Conservation (phyloP, 352 stramenopile species). For the Globisporangium emineosum region DNA sequence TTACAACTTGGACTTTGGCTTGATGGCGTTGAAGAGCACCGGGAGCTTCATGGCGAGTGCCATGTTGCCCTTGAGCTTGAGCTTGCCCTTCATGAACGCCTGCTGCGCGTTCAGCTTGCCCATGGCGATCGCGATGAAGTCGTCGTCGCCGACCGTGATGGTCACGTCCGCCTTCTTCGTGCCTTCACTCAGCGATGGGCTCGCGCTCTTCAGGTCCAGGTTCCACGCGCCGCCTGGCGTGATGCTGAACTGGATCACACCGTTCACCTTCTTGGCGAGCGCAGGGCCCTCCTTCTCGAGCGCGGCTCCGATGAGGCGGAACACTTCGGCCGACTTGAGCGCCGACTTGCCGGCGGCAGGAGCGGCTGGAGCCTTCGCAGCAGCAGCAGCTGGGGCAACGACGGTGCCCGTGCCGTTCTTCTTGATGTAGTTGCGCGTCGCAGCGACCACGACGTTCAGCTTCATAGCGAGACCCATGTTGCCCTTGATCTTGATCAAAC, state of each 20-base stretch:
- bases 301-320: conserved; percentile 58
- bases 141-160: conserved; percentile 66
- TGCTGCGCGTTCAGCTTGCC: conserved; percentile 90
- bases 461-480: conserved; percentile 95
- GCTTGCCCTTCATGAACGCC: conserved; percentile 95
- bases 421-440: conserved; percentile 78
- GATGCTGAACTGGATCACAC: conserved; percentile 77
- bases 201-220: conserved; percentile 71
- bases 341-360: conserved; percentile 16
- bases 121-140: conserved; percentile 79
- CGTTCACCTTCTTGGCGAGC: conserved; percentile 79
- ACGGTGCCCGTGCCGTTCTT: conserved; percentile 34
- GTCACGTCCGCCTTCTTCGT: conserved; percentile 77
- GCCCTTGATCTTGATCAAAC: conserved; percentile 93
- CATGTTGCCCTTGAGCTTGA: conserved; percentile 97
- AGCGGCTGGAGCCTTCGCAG: conserved; percentile 16
- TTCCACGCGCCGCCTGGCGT: conserved; percentile 74
- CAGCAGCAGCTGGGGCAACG: conserved; percentile 19
- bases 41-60: conserved; percentile 94
- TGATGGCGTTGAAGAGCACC: conserved; percentile 89
- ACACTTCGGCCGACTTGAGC: conserved; percentile 70
- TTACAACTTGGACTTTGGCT: conserved; percentile 78
- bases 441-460: conserved; percentile 87
- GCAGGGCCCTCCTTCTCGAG: conserved; percentile 50
- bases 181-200: conserved; percentile 49